Evolutionary conservation across 805 yeast genomes (phyloP).

Genomic region (Candida parachauliodes): DNA sequence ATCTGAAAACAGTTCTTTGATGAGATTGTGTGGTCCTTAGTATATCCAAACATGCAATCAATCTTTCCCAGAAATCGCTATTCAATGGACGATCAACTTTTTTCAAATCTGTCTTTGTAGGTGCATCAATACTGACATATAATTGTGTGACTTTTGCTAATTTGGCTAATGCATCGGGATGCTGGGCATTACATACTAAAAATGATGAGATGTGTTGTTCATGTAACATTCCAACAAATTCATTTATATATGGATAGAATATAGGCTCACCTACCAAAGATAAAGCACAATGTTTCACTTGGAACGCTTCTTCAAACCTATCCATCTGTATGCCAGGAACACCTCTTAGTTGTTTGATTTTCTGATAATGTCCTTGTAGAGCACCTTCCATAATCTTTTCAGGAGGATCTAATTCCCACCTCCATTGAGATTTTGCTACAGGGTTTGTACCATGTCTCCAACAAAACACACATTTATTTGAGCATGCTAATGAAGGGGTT

Average conservation of each 20-base stretch:
- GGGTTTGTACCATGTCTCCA: constrained; percentile 99
- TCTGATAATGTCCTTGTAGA: constrained; percentile 80
- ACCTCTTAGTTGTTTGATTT: constrained; percentile 91
- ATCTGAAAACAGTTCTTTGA: constrained; percentile 87
- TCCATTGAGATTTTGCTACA: constrained; percentile 86
- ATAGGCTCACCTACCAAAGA: constrained; percentile 95
- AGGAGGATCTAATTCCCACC: constrained; percentile 94
- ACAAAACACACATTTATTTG: constrained; percentile 93
- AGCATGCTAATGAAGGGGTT: constrained; percentile 89
- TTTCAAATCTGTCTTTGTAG: constrained; percentile 76
- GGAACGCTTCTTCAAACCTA: constrained; percentile 86
- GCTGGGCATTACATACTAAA: constrained; percentile 93
- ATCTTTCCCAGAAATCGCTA: constrained; percentile 90
- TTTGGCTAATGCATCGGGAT: constrained; percentile 74
- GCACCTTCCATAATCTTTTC: constrained; percentile 83
- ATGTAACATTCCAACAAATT: constrained; percentile 77
- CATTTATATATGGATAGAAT: constrained; percentile 86
- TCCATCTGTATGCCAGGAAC: constrained; percentile 92
- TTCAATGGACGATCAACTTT: constrained; percentile 85
- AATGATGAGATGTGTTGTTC: constrained; percentile 78
- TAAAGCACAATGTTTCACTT: constrained; percentile 86
- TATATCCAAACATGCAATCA: constrained; percentile 76
- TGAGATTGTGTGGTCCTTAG: constrained; percentile 66
- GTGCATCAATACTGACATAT: constrained; percentile 91
- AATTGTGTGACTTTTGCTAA: constrained; percentile 81